phyloP scores from a whole-genome alignment of 2,329 filamentous ascomycete genomes.

The Hawksworthiomyces lignivorus region DNA sequence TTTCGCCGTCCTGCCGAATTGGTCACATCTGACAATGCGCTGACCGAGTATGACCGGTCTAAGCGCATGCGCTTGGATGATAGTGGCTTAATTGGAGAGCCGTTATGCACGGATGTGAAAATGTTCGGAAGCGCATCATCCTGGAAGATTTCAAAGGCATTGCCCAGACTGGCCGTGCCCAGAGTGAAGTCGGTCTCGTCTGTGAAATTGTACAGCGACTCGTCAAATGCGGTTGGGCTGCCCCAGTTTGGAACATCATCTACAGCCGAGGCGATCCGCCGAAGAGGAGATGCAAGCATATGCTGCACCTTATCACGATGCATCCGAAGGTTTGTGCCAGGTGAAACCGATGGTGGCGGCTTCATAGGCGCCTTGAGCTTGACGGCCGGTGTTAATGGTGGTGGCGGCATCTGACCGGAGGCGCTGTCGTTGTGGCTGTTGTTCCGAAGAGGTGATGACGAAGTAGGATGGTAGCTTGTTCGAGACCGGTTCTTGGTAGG shows the following conservation, averaged over 20 bases:
- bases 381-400: slow-evolving; percentile 72
- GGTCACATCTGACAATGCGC: slow-evolving; percentile 54
- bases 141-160: slow-evolving; percentile 50
- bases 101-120: slow-evolving; percentile 42
- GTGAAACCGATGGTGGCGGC: slow-evolving; percentile 70
- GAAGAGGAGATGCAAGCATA: slow-evolving; percentile 70
- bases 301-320: slow-evolving; percentile 77
- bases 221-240: slow-evolving; percentile 65
- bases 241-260: slow-evolving; percentile 35
- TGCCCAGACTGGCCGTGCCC: slow-evolving; percentile 42
- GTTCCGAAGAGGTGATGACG: slow-evolving; percentile 62
- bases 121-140: slow-evolving; percentile 31
- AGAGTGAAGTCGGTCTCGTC: slow-evolving; percentile 37
- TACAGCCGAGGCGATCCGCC: slow-evolving; percentile 29
- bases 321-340: slow-evolving; percentile 83
- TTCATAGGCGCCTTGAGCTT: slow-evolving; percentile 62
- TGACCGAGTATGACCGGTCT: slow-evolving; percentile 56
- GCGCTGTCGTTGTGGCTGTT: slow-evolving; percentile 34
- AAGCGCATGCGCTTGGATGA: slow-evolving; percentile 51
- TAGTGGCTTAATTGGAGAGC: slow-evolving; percentile 58
- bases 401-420: slow-evolving; percentile 50
- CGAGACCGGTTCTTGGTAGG: slow-evolving; percentile 62
- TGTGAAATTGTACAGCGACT: slow-evolving; percentile 42
- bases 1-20: slow-evolving; percentile 45
- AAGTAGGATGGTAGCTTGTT: slow-evolving; percentile 43